phyloP scores from a whole-genome alignment of 331 rosid species.

The Quercus phellos region DNA sequence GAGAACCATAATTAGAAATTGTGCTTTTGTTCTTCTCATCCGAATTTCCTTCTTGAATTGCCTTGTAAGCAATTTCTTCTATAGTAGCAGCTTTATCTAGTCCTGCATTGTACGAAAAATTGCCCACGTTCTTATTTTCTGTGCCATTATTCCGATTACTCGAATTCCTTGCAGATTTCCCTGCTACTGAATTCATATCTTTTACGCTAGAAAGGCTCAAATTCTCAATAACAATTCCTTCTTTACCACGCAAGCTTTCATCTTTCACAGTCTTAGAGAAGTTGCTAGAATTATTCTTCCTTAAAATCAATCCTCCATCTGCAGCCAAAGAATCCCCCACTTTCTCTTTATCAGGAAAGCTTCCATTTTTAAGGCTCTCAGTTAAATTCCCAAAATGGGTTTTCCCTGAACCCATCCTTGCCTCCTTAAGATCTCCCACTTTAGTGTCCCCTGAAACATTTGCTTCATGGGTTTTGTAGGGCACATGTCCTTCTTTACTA shows the following conservation, averaged over 20 bases:
- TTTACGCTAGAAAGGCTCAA: conserved; percentile 4
- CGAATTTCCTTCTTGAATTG: conserved; percentile 9
- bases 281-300: conserved; percentile 2
- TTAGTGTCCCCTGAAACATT: conserved; percentile 11
- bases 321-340: neutral
- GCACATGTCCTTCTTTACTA: neutral
- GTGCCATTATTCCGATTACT: conserved; percentile 14
- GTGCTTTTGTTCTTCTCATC: conserved; percentile 12
- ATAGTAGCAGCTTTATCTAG: neutral
- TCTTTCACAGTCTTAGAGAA: conserved; percentile 11
- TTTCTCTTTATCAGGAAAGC: conserved; percentile 17
- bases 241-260: conserved; percentile 25
- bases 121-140: conserved; percentile 8
- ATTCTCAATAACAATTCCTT: conserved; percentile 19
- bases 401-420: conserved; percentile 14
- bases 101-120: neutral
- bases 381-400: conserved; percentile 25
- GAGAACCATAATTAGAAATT: conserved; percentile 1
- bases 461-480: conserved; percentile 6
- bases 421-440: neutral
- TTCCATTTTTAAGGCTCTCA: conserved; percentile 18
- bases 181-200: conserved; percentile 7
- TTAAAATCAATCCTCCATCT: neutral
- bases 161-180: conserved; percentile 7
- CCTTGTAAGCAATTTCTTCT: neutral